Base-by-base conservation (phyloP, 768 basidiomycete genomes). In the Crucibulum laeve region DNA sequence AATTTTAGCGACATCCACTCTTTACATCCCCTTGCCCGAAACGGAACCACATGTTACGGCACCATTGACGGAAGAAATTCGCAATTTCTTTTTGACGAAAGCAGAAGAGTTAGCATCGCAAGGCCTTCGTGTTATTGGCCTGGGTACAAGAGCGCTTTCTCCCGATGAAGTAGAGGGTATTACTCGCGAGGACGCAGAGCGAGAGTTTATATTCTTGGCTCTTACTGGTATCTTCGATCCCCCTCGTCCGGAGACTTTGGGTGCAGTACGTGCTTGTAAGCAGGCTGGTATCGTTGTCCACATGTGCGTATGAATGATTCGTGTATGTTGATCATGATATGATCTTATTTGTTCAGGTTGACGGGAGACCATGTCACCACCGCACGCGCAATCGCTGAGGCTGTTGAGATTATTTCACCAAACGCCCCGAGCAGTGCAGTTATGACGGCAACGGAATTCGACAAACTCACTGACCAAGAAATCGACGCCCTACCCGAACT, bases 291-390 rank as follows among this genome's bases (percentile, higher is more conserved):
- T 45, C 18, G 5, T 40, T n/a, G 44, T 45, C 5, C 44, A 45
- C 22, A 45, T 45, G 44, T 45, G 21, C 10, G 38, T 40, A 70
- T 70, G 67, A n/a, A n/a, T n/a, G n/a, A n/a, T 67, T 43, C 7
- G 55, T 50, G 1, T 13, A 35, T 22, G 32, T 21, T 7, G 18
- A 14, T 21, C 11, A 23, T 33, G 5, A 15, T 14, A 19, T 8
- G 23, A 38, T 42, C 8, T 36, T 17, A 19, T 38, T 17, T 19
- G 34, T 36, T 15, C 30, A 76, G 75, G 77, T 52, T 77, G 21
- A 79, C 77, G 15, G 76, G 76, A 43, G 76, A 78, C 48, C 73
- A 77, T 50, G 44, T 72, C 22, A 71, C 72, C 8, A 80, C 77
- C 14, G 77, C 77, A 11, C 63, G 65, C 24, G 73, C 76, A 10